phyloP scores from a whole-genome alignment of 1,284 basidiomycete genomes.

The Stereum hirsutum region DNA sequence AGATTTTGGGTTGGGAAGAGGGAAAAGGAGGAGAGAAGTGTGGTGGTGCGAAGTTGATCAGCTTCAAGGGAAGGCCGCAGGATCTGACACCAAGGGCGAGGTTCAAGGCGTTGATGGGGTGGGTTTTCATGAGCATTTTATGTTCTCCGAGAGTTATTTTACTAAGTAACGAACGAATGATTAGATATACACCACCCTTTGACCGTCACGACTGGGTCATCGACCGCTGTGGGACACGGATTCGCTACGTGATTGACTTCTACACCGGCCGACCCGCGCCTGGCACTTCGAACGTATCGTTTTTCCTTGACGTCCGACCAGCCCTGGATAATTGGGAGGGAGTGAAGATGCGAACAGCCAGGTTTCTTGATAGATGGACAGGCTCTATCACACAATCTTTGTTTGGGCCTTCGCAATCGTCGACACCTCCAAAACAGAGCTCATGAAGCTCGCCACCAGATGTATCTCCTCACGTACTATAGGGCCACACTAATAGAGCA shows the following conservation, averaged over 20 bases:
- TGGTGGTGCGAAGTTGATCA: constrained; percentile 79
- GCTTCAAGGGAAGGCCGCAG: constrained; percentile 74
- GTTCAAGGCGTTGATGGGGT: constrained; percentile 83
- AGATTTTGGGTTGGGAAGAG: constrained; percentile 86
- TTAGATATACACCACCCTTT: constrained; percentile 87
- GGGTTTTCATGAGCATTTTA: constrained; percentile 22
- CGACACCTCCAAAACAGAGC: neutral
- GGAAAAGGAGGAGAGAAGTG: constrained; percentile 73
- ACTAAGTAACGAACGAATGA: neutral
- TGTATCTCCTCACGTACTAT: too few species aligned
- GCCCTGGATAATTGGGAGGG: constrained; percentile 91
- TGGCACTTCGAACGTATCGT: constrained; percentile 48
- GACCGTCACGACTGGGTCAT: constrained; percentile 98
- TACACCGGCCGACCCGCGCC: constrained; percentile 75
- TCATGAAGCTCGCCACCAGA: too few species aligned
- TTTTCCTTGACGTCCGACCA: constrained; percentile 92
- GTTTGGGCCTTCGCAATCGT: constrained; percentile 10
- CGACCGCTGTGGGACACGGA: constrained; percentile 80
- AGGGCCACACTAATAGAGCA: too few species aligned
- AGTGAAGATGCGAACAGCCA: constrained; percentile 63
- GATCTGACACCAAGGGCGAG: constrained; percentile 78
- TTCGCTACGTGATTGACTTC: constrained; percentile 98
- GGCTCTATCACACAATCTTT: constrained; percentile 16
- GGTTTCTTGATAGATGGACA: constrained; percentile 38
- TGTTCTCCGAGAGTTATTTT: neutral